Conservation (phyloP, 352 stramenopile genomes). For the Thalassiosira sp. region DNA sequence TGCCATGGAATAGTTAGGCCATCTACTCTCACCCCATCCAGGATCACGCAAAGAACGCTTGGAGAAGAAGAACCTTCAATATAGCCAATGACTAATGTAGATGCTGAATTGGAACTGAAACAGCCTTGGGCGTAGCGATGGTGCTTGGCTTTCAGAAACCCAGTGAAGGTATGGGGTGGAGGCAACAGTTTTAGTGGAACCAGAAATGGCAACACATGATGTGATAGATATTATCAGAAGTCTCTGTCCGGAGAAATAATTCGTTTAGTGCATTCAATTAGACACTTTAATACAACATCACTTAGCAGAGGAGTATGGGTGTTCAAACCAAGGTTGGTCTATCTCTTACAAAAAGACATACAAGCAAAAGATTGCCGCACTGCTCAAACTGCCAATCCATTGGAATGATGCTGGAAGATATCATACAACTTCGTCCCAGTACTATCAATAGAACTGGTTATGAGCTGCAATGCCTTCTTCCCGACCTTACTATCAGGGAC, state of each 20-base stretch:
- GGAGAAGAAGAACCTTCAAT: no score
- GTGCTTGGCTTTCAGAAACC: neutral
- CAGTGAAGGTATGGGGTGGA: neutral
- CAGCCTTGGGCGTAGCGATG: neutral
- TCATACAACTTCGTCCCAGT: constrained; percentile 92
- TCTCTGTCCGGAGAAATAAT: no score
- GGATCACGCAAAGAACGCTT: no score
- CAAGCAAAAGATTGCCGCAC: neutral
- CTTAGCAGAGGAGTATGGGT: neutral
- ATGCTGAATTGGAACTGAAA: no score
- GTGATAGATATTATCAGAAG: no score
- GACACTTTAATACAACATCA: no score
- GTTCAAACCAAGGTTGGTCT: neutral
- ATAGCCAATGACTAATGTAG: no score
- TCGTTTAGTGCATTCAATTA: no score
- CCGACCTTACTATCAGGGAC: constrained; percentile 79
- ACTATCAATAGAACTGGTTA: constrained; percentile 86
- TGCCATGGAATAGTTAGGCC: no score
- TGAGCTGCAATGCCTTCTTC: constrained; percentile 67
- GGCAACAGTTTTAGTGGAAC: no score
- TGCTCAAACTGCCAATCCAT: constrained; percentile 72
- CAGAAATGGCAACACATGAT: no score
- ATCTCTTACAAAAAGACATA: neutral
- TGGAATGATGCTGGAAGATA: constrained; percentile 89
- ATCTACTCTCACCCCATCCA: no score